Evolutionary conservation across 306 rosid species (phyloP).

Genomic region (Mimosa bimucronata): DNA sequence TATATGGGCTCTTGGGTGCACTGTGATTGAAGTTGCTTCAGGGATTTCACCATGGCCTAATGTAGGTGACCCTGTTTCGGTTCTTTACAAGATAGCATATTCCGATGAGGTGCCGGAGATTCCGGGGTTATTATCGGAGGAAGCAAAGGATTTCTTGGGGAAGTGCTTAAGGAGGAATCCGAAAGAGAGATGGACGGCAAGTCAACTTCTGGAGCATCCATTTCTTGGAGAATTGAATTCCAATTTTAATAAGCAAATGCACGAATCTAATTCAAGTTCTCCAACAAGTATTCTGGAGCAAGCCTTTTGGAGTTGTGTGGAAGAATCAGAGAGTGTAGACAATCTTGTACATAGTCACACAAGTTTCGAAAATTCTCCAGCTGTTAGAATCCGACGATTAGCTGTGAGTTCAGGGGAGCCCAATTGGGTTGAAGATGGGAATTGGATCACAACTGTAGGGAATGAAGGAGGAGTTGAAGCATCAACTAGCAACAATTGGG

Average conservation of each 20-base stretch:
- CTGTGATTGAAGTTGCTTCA: slow-evolving; percentile 75
- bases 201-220: slow-evolving; percentile 76
- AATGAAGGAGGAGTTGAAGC: slow-evolving; percentile 26
- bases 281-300: slow-evolving; percentile 93
- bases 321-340: slow-evolving; percentile 51
- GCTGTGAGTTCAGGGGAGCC: slow-evolving; percentile 58
- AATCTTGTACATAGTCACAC: slow-evolving; percentile 29
- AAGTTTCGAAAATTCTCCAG: slow-evolving; percentile 34
- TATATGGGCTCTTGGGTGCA: slow-evolving; percentile 94
- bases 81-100: slow-evolving; percentile 65
- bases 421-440: slow-evolving; percentile 55
- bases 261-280: slow-evolving; percentile 56
- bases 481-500: slow-evolving; percentile 31
- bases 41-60: slow-evolving; percentile 77
- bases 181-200: slow-evolving; percentile 72
- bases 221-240: slow-evolving; percentile 57
- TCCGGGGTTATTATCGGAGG: slow-evolving; percentile 72
- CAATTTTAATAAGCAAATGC: slow-evolving; percentile 36
- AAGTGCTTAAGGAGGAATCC: slow-evolving; percentile 82
- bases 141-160: slow-evolving; percentile 80
- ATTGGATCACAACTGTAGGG: slow-evolving; percentile 66
- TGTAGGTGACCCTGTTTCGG: slow-evolving; percentile 58
- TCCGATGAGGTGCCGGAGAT: slow-evolving; percentile 68
- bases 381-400: slow-evolving; percentile 63
- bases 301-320: slow-evolving; percentile 68